Percentiles rank a stretch among this genome's conserved stretches.
phyloP scores from a whole-genome alignment of 1,139 yeast species.

The Geotrichum phurueaensis region DNA sequence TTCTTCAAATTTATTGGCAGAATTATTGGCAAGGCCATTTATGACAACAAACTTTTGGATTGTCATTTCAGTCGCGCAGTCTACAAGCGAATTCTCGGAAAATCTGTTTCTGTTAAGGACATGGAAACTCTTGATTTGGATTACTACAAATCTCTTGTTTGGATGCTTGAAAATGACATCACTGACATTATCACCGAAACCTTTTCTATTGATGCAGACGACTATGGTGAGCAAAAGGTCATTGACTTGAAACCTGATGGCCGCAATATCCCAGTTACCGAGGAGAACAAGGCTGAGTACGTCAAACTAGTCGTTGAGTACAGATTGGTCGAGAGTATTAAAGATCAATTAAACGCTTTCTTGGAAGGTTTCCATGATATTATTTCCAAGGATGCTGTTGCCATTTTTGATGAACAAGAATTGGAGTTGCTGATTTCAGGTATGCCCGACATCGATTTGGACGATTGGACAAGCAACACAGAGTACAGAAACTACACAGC shows the following conservation, averaged over 20 bases:
- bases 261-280: slow-evolving; percentile 77
- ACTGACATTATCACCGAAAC: slow-evolving; percentile 97
- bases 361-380: slow-evolving; percentile 80
- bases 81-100: slow-evolving; percentile 77
- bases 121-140: slow-evolving; percentile 93
- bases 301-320: slow-evolving; percentile 83
- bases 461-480: slow-evolving; percentile 90
- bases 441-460: slow-evolving; percentile 90
- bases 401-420: slow-evolving; percentile 94
- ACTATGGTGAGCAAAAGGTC: slow-evolving; percentile 81
- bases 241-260: slow-evolving; percentile 82
- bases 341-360: slow-evolving; percentile 83
- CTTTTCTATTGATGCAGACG: slow-evolving; percentile 89
- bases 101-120: slow-evolving; percentile 79
- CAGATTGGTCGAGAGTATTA: slow-evolving; percentile 73
- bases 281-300: slow-evolving; percentile 84
- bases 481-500: slow-evolving; percentile 78
- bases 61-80: slow-evolving; percentile 96
- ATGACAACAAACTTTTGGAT: slow-evolving; percentile 80
- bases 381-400: slow-evolving; percentile 77
- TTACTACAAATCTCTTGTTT: slow-evolving; percentile 81
- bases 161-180: slow-evolving; percentile 96
- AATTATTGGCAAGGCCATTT: slow-evolving; percentile 89
- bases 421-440: slow-evolving; percentile 89
- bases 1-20: slow-evolving; percentile 94